These are phyloP conservation scores for Monosporozyma yasuniensis DNA, from an alignment of 805 yeast species.

Conservation along the genomic window DNA sequence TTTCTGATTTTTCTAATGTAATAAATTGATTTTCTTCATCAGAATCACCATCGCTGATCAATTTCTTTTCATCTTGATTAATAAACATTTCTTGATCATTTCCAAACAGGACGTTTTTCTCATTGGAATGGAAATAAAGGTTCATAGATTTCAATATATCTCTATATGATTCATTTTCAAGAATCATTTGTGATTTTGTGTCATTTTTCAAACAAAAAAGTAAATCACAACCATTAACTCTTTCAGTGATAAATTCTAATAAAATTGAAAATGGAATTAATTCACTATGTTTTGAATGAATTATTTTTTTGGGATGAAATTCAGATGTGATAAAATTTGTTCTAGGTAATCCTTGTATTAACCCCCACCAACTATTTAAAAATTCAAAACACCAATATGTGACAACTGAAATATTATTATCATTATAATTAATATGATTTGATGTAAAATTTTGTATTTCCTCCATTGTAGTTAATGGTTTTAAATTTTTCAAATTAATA, in stretches of 20 bases:
- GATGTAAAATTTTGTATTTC: not conserved
- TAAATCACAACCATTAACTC: slow-evolving; percentile 21
- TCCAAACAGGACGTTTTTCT: not conserved
- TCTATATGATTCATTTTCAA: slow-evolving; percentile 18
- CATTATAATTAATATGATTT: not conserved
- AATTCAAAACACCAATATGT: slow-evolving; percentile 26
- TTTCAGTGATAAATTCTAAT: slow-evolving; percentile 11
- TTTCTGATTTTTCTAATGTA: slow-evolving; percentile 16
- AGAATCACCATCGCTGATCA: not conserved
- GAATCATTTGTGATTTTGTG: slow-evolving; percentile 8
- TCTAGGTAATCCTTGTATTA: slow-evolving; percentile 23
- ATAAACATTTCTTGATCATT: not conserved
- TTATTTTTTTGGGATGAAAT: slow-evolving; percentile 19
- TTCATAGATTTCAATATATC: slow-evolving; percentile 16
- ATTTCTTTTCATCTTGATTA: not conserved
- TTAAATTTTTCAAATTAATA: slow-evolving; percentile 17
- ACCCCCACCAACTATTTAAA: slow-evolving; percentile 25
- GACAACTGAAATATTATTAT: slow-evolving; percentile 6
- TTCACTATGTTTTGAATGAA: slow-evolving; percentile 12
- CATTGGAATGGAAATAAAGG: slow-evolving; percentile 20
- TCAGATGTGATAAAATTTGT: slow-evolving; percentile 21
- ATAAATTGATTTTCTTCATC: not conserved
- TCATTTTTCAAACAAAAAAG: slow-evolving; percentile 10
- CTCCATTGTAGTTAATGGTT: slow-evolving; percentile 4
- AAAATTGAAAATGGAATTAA: slow-evolving; percentile 21